These are phyloP conservation scores for Aspergillus ellipticus DNA, from an alignment of 495 filamentous ascomycete species.

Conservation along the genomic window DNA sequence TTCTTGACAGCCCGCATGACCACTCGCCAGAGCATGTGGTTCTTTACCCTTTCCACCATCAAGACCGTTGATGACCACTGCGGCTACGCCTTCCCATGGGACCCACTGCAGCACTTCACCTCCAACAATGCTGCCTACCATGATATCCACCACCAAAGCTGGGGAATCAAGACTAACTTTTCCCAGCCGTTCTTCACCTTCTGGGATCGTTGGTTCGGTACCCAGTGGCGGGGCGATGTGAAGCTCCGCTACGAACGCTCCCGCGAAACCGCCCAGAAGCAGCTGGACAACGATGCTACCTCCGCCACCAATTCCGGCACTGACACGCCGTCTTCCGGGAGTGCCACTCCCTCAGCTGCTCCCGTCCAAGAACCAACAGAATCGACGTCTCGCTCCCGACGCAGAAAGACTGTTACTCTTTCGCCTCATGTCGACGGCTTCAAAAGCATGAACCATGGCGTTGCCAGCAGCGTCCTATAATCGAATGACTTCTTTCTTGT, in stretches of 20 bases:
- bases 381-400: slow-evolving; percentile 29
- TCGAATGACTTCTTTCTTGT: slow-evolving; percentile 9
- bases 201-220: slow-evolving; percentile 48
- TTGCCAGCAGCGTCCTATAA: slow-evolving; percentile 42
- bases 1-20: slow-evolving; percentile 77
- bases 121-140: slow-evolving; percentile 94
- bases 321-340: slow-evolving; percentile 6
- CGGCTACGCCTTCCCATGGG: slow-evolving; percentile 91
- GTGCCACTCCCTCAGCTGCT: slow-evolving; percentile 21
- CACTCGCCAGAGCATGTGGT: slow-evolving; percentile 73
- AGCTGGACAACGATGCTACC: slow-evolving; percentile 30
- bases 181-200: slow-evolving; percentile 52
- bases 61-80: slow-evolving; percentile 98
- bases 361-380: slow-evolving; percentile 28
- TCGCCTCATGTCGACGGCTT: slow-evolving; percentile 32
- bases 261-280: slow-evolving; percentile 39
- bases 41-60: slow-evolving; percentile 79
- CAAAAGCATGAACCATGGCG: slow-evolving; percentile 38
- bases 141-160: slow-evolving; percentile 97
- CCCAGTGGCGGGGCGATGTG: slow-evolving; percentile 45
- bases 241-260: slow-evolving; percentile 44
- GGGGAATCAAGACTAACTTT: slow-evolving; percentile 79
- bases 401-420: slow-evolving; percentile 31
- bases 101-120: slow-evolving; percentile 85
- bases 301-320: slow-evolving; percentile 12